These are phyloP conservation scores for Vitellaria paradoxa DNA, from an alignment of 179 eudicot species.

Conservation along the genomic window DNA sequence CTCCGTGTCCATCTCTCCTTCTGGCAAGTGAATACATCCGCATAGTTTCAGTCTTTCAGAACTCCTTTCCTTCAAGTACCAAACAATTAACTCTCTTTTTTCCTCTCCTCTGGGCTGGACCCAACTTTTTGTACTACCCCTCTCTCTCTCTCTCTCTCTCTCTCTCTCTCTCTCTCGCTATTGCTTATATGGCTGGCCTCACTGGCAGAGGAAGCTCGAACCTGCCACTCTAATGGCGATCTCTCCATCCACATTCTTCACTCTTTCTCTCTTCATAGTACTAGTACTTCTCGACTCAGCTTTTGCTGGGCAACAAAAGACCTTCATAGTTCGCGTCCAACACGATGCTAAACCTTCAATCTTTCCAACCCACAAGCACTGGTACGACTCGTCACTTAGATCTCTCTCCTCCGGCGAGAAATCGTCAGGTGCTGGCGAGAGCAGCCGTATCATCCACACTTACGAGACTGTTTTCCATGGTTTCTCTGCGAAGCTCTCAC, in stretches of 20 bases:
- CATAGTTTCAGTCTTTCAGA: slow-evolving; percentile 25
- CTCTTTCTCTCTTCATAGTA: slow-evolving; percentile 23
- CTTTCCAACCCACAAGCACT: slow-evolving; percentile 65
- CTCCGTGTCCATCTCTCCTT: too few relatives aligned
- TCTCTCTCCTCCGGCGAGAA: slow-evolving; percentile 27
- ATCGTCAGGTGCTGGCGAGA: background rate
- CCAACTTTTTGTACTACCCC: too few relatives aligned
- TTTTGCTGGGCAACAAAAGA: slow-evolving; percentile 19
- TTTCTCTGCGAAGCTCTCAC: slow-evolving; percentile 60
- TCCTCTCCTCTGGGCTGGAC: background rate
- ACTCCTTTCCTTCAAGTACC: slow-evolving; percentile 7
- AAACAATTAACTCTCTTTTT: background rate
- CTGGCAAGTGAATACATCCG: too few relatives aligned
- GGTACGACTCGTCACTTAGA: slow-evolving; percentile 68
- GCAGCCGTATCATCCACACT: slow-evolving; percentile 41
- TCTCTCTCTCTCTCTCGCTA: too few relatives aligned
- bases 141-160: too few relatives aligned
- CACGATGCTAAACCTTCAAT: slow-evolving; percentile 53
- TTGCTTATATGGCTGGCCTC: too few relatives aligned
- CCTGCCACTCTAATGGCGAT: slow-evolving; percentile 7
- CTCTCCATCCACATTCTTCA: slow-evolving; percentile 3
- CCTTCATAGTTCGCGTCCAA: slow-evolving; percentile 63
- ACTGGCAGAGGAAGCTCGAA: background rate
- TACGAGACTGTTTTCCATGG: slow-evolving; percentile 75
- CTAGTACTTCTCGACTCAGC: background rate